Evolutionary conservation across 2,329 filamentous ascomycete species (phyloP), one percentile per base, ranked within the genome.

Genomic region (Fusarium mexicanum): DNA sequence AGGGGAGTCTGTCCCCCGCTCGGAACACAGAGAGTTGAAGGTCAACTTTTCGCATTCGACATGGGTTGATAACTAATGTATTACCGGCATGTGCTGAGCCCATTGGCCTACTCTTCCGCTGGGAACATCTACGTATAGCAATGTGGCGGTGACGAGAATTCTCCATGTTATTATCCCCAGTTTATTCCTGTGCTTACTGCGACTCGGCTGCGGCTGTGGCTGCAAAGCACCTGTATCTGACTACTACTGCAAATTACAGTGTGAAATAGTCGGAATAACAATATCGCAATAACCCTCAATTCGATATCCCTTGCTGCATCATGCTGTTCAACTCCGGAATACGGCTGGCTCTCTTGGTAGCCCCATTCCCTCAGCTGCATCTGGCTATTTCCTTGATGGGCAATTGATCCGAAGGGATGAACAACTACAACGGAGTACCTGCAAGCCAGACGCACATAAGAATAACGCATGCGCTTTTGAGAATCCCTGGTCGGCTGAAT

Each of bases 401-500:
- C 35, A 71, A 67, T 61, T 62, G 48, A 61, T 61, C 65, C 60
- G 65, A 46, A 29, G 29, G 58, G 24, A 47, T 40, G 59, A 57
- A 33, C 40, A 62, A 67, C 22, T 37, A 53, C 35, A 33, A 33
- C 33, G 13, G 33, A 33, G 33, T 26, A 41, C 43, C 69, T 67
- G 47, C 53, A 53, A 55, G 58, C 61, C 59, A 54, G 26, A 46
- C 46, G 53, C 51, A 48, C 61, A 46, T 35, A 40, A 48, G 24
- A 38, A 54, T 17, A 22, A 53, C 41, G 50, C 16, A 70, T 46
- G 51, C 29, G 40, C 38, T 50, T 46, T 14, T 50, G 29, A 38
- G 31, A 44, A 69, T 73, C 76, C 76, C 64, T 77, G 76, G 44
- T 72, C 76, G 74, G 76, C 74, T 77, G 76, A 78, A 69, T 63